These are phyloP conservation scores for Aspergillus calidoustus DNA, from an alignment of 2,329 filamentous ascomycete genomes.

Conservation along the genomic window DNA sequence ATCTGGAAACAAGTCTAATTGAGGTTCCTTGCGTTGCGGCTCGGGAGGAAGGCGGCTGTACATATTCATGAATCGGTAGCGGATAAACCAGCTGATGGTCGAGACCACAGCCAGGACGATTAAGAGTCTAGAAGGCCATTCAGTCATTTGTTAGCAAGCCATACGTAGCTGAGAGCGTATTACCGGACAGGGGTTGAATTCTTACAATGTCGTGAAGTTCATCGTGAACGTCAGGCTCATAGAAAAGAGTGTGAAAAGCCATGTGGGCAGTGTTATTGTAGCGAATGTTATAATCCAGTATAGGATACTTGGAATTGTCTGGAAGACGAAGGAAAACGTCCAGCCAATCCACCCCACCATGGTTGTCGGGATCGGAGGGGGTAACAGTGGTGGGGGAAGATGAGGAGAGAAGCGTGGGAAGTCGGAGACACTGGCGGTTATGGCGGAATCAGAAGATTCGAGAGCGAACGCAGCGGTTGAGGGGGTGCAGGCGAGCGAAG, in stretches of 20 bases:
- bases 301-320: slow-evolving; percentile 61
- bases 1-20: slow-evolving; percentile 93
- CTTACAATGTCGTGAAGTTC: slow-evolving; percentile 95
- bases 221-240: slow-evolving; percentile 96
- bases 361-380: slow-evolving; percentile 38
- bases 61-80: slow-evolving; percentile 96
- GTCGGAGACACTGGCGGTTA: slow-evolving; percentile 27
- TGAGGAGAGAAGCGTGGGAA: slow-evolving; percentile 26
- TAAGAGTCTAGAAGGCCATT: slow-evolving; percentile 63
- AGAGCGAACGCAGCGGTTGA: slow-evolving; percentile 23
- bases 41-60: slow-evolving; percentile 92
- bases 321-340: slow-evolving; percentile 54
- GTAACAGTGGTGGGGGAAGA: slow-evolving; percentile 33
- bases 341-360: slow-evolving; percentile 54
- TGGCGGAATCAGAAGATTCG: slow-evolving; percentile 21
- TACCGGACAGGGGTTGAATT: neutral
- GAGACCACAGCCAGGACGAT: slow-evolving; percentile 78
- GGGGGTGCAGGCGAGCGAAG: slow-evolving; percentile 25
- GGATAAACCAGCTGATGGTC: slow-evolving; percentile 89
- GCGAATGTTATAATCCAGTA: slow-evolving; percentile 85
- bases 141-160: slow-evolving; percentile 14
- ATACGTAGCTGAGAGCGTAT: neutral
- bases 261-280: slow-evolving; percentile 86
- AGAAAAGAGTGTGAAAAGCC: slow-evolving; percentile 87
- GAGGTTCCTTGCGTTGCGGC: slow-evolving; percentile 92